Evolutionary conservation across 352 stramenopile genomes (phyloP), one percentile per base, ranked within the genome.

Genomic region (Phytophthora aleatoria): DNA sequence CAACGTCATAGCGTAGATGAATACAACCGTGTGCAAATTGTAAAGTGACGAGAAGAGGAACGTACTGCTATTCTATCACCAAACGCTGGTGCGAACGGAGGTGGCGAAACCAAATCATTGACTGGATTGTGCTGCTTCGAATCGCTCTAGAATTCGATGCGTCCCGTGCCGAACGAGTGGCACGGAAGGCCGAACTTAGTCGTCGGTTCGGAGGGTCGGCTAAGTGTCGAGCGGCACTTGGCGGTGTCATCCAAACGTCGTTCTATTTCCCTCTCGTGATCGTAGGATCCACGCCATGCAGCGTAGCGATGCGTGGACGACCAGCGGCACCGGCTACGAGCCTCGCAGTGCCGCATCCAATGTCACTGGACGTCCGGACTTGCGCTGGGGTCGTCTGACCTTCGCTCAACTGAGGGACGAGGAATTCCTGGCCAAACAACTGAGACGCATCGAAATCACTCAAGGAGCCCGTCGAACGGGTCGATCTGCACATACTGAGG

Each of bases 391-490:
- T n/a, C 74, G 81, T n/a, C 61, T 94, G 20, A 64, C 67, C 7
- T 74, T 90, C 41, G 80, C 77, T 4, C 83, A 91, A 49, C 69
- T 92, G 30, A 64, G 67, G 20, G 77, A 92, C 47, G 81, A 89
- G 24, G 80, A 84, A 43, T 94, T 92, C 28, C 63, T 94, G 31
- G 68, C 60, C 27, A 87, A 90, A 52, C 82, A 94, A 54, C 49
- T 87, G 41, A 76, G 79, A 36, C 82, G 82, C 3, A 71, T 89
- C 48, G 81, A 92, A 61, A 69, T 76, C 49, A 70, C 64, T 2
- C 58, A 77, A 15, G 64, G 66, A 11, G 83, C 74, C 8, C 71
- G 70, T 48, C 61, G 68, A 4, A 8, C 54, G 2, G 56, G 62
- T 11, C 27, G 55, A 30, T 41, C 50, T 3, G 28, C 5, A 30